Conservation (phyloP, 2,329 filamentous ascomycete genomes). For the Colletotrichum tofieldiae region DNA sequence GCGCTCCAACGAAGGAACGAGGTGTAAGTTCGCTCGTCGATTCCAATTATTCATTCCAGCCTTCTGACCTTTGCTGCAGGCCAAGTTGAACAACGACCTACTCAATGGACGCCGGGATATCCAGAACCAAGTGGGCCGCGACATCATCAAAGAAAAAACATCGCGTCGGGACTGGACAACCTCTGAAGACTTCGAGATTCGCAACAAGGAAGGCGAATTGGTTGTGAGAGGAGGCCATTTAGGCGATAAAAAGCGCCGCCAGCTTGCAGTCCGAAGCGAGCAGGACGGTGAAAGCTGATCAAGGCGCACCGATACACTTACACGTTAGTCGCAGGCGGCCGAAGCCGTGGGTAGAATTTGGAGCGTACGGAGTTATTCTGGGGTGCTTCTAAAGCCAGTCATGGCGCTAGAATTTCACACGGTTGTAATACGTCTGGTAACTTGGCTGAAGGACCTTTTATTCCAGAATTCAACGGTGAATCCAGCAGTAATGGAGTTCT, state of each 20-base stretch:
- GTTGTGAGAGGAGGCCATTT: constrained; percentile 2
- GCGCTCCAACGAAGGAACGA: constrained; percentile 18
- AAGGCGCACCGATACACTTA: too few species aligned
- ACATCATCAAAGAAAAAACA: constrained; percentile 17
- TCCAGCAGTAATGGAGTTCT: too few species aligned
- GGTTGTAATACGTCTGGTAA: too few species aligned
- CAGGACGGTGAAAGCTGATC: not conserved
- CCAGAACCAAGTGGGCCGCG: constrained; percentile 32
- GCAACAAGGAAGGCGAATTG: not conserved
- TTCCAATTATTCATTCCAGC: not conserved
- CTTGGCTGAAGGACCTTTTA: too few species aligned
- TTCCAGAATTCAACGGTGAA: too few species aligned
- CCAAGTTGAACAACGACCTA: constrained; percentile 28
- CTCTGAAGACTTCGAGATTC: constrained; percentile 18
- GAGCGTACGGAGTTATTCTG: not conserved
- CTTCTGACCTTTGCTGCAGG: not conserved
- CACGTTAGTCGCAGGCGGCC: not conserved
- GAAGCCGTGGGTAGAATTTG: not conserved
- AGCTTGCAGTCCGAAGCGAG: not conserved
- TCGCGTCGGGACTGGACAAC: not conserved
- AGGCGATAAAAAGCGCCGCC: not conserved
- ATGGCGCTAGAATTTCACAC: too few species aligned
- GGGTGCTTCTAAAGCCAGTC: not conserved
- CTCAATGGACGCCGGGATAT: constrained; percentile 19
- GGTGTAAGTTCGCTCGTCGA: not conserved